Evolutionary conservation across 805 yeast genomes (phyloP).

Genomic region (Gaillardinia entomophila): DNA sequence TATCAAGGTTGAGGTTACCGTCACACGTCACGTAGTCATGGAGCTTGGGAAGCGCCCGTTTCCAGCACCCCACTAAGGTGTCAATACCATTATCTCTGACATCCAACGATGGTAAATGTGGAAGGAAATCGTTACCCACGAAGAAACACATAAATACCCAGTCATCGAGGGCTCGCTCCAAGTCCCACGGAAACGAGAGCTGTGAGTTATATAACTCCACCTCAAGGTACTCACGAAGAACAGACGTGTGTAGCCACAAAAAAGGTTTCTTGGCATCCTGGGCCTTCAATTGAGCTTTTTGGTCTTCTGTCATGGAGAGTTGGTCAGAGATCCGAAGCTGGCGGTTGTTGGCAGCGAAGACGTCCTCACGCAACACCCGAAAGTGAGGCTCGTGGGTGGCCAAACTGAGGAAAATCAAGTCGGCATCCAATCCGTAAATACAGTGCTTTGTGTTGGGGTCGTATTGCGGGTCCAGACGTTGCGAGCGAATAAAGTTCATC

Average conservation of each 20-base stretch:
- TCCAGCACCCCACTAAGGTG: slow-evolving; percentile 77
- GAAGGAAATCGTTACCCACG: slow-evolving; percentile 97
- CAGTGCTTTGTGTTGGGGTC: slow-evolving; percentile 94
- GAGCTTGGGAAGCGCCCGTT: slow-evolving; percentile 56
- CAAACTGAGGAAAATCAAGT: slow-evolving; percentile 87
- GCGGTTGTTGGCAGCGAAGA: slow-evolving; percentile 70
- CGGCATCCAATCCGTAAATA: slow-evolving; percentile 97
- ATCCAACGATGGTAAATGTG: slow-evolving; percentile 90
- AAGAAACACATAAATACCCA: slow-evolving; percentile 99
- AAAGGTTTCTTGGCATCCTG: slow-evolving; percentile 69
- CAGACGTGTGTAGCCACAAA: slow-evolving; percentile 86
- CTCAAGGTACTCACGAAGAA: slow-evolving; percentile 80
- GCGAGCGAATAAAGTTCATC: slow-evolving; percentile 91
- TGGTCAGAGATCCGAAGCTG: slow-evolving; percentile 44
- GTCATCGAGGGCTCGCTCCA: slow-evolving; percentile 95
- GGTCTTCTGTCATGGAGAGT: slow-evolving; percentile 56
- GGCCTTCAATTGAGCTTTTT: slow-evolving; percentile 35
- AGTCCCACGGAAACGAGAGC: slow-evolving; percentile 68
- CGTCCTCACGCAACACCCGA: slow-evolving; percentile 90
- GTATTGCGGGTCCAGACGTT: slow-evolving; percentile 79
- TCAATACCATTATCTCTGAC: slow-evolving; percentile 95
- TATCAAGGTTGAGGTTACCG: slow-evolving; percentile 69
- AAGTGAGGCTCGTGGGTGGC: slow-evolving; percentile 99
- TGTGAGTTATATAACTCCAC: slow-evolving; percentile 73
- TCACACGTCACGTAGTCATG: slow-evolving; percentile 84